Evolutionary conservation across 352 stramenopile genomes (phyloP).

Genomic region (Elongisporangium senticosum): DNA sequence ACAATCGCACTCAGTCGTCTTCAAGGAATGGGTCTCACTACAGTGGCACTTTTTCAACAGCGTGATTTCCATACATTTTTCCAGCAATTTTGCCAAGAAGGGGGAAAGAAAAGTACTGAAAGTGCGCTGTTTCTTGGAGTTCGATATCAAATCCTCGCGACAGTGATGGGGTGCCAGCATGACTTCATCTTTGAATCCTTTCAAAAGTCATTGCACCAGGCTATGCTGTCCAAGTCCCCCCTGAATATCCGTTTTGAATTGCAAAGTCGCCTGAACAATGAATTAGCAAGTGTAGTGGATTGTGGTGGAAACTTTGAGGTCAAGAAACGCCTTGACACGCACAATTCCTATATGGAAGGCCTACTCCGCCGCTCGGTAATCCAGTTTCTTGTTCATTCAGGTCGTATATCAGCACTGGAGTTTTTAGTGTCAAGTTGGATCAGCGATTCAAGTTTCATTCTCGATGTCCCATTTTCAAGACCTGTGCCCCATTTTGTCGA

Average conservation of each 20-base stretch:
- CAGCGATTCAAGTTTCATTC: background rate
- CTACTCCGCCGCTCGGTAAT: constrained; percentile 33
- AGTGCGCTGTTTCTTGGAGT: constrained; percentile 35
- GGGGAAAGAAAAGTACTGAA: constrained; percentile 15
- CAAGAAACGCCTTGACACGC: constrained; percentile 34
- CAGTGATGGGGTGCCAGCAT: constrained; percentile 31
- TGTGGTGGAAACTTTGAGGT: constrained; percentile 32
- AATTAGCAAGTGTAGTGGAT: constrained; percentile 38
- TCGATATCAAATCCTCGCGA: constrained; percentile 28
- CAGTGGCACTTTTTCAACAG: constrained; percentile 53
- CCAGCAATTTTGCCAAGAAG: constrained; percentile 34
- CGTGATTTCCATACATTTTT: constrained; percentile 44
- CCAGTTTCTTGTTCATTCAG: constrained; percentile 40
- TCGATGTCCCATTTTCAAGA: constrained; percentile 24
- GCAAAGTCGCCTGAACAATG: constrained; percentile 42
- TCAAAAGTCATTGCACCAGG: constrained; percentile 25
- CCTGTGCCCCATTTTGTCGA: constrained; percentile 57
- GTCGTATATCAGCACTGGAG: constrained; percentile 44
- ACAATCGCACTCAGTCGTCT: constrained; percentile 41
- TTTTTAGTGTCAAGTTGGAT: constrained; percentile 53
- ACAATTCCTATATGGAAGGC: constrained; percentile 25
- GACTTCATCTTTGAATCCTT: constrained; percentile 45
- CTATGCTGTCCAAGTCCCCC: constrained; percentile 17
- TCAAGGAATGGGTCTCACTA: constrained; percentile 43
- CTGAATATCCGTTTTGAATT: constrained; percentile 23